A percentile compares a stretch with the other conserved stretches of the same genome.
Evolutionary conservation across 768 basidiomycete genomes (phyloP).

Genomic region (Rhodocollybia butyracea): DNA sequence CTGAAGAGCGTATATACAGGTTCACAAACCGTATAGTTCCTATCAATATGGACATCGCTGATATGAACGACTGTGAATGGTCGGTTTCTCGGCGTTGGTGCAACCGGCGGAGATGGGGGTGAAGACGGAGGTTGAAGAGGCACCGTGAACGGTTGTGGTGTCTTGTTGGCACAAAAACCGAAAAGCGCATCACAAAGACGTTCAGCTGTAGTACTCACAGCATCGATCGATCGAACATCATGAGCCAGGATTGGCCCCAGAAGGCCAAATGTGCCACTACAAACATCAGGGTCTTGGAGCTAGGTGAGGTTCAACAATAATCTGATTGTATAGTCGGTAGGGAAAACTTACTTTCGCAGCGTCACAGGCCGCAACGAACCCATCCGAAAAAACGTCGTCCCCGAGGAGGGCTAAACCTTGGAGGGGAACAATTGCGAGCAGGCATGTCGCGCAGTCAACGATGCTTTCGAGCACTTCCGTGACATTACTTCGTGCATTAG

Average conservation of each 20-base stretch:
- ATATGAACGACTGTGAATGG: conserved; percentile 34
- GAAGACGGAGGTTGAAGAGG: conserved; percentile 24
- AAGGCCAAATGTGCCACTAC: conserved; percentile 27
- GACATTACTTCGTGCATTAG: conserved; percentile 2
- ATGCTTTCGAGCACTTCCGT: conserved; percentile 20
- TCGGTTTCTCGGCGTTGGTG: too few species aligned
- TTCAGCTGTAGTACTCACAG: conserved; percentile 28
- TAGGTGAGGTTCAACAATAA: conserved; percentile 1
- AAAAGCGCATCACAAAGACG: conserved; percentile 36
- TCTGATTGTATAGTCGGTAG: too few species aligned
- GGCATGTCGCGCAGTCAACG: conserved; percentile 26
- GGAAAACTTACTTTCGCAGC: conserved; percentile 17
- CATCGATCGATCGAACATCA: conserved; percentile 30
- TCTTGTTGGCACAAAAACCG: conserved; percentile 29
- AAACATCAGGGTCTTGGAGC: conserved; percentile 37
- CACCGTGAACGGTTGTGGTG: conserved; percentile 22
- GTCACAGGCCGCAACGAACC: conserved; percentile 23
- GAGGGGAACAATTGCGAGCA: conserved; percentile 26
- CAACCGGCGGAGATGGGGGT: conserved; percentile 5
- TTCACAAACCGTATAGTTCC: conserved; percentile 27
- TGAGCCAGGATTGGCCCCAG: conserved; percentile 38
- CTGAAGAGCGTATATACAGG: neutral
- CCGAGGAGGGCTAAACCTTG: conserved; percentile 27
- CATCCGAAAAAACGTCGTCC: conserved; percentile 24
- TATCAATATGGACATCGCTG: conserved; percentile 39